Percentiles rank a stretch among this genome's conserved stretches.
Conservation (phyloP, 352 stramenopile species). For the Phytophthora aleatoria region DNA sequence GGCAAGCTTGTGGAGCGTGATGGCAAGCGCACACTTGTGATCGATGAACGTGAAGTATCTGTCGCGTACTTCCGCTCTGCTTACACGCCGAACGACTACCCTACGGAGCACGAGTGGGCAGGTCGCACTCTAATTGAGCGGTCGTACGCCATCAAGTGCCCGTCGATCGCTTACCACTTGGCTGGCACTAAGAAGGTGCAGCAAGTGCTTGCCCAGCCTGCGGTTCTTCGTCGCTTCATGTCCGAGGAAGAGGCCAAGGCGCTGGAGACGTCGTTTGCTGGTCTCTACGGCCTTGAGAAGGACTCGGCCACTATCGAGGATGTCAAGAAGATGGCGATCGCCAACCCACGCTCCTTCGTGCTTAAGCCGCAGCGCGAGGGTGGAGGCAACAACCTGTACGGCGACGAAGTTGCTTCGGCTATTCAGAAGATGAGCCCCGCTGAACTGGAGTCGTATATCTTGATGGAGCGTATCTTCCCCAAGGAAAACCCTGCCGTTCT, state of each 20-base stretch:
- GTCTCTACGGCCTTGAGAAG: constrained; percentile 94
- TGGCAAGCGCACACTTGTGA: constrained; percentile 52
- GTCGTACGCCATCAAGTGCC: constrained; percentile 95
- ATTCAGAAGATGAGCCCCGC: constrained; percentile 75
- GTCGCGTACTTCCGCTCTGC: constrained; percentile 96
- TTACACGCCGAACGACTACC: constrained; percentile 97
- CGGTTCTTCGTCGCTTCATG: constrained; percentile 92
- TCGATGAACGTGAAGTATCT: constrained; percentile 84
- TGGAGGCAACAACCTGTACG: constrained; percentile 98
- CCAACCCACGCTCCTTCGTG: constrained; percentile 87
- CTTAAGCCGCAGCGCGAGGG: constrained; percentile 98
- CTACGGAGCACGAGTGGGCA: constrained; percentile 90
- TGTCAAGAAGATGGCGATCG: constrained; percentile 74
- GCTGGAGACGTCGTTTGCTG: constrained; percentile 94
- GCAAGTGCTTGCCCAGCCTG: constrained; percentile 91
- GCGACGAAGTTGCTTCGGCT: constrained; percentile 87
- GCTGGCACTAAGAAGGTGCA: constrained; percentile 99
- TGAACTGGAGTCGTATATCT: constrained; percentile 91
- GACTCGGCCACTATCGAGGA: constrained; percentile 65
- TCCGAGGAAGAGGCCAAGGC: constrained; percentile 57
- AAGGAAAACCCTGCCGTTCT: constrained; percentile 80
- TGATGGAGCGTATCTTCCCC: constrained; percentile 98
- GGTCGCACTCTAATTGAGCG: constrained; percentile 89
- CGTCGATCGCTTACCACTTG: constrained; percentile 96
- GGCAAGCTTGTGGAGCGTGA: constrained; percentile 42